These are phyloP conservation scores for Trypanosoma brucei DNA, from an alignment of 208 protist species.

Conservation along the genomic window DNA sequence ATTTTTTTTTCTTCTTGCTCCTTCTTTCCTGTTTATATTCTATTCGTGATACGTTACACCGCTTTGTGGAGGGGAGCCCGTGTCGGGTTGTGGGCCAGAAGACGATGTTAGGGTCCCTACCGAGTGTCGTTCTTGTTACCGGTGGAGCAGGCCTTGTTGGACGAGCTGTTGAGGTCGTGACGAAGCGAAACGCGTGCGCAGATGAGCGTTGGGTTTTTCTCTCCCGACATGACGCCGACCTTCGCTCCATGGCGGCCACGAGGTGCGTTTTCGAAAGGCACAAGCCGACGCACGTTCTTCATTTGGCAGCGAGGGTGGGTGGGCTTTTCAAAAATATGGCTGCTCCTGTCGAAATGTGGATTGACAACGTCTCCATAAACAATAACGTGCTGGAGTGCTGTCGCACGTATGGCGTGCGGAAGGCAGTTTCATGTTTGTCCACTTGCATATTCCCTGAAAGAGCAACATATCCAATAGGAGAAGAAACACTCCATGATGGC, in stretches of 20 bases:
- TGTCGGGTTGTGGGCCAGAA: not conserved
- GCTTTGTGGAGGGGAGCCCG: too few species aligned
- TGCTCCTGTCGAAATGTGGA: constrained; percentile 83
- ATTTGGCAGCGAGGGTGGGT: constrained; percentile 91
- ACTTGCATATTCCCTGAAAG: constrained; percentile 96
- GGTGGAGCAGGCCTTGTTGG: constrained; percentile 91
- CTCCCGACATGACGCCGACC: constrained; percentile 77
- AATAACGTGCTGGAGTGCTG: constrained; percentile 86
- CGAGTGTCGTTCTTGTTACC: constrained; percentile 68
- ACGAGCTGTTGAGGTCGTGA: constrained; percentile 56
- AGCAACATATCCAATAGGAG: constrained; percentile 89
- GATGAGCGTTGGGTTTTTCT: constrained; percentile 84
- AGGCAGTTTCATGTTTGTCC: constrained; percentile 88
- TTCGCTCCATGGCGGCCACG: constrained; percentile 44
- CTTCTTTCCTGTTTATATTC: too few species aligned
- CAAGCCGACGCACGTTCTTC: constrained; percentile 92
- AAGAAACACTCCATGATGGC: constrained; percentile 88
- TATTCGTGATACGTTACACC: too few species aligned
- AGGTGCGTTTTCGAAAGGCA: constrained; percentile 70
- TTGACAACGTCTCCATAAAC: constrained; percentile 90
- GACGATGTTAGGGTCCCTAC: constrained; percentile 6
- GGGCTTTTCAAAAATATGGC: constrained; percentile 91
- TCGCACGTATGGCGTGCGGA: constrained; percentile 58
- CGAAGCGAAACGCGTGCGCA: constrained; percentile 11
- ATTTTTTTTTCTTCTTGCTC: too few species aligned